Conservation (phyloP, 2,329 filamentous ascomycete genomes). For the Cordyceps farinosa region DNA sequence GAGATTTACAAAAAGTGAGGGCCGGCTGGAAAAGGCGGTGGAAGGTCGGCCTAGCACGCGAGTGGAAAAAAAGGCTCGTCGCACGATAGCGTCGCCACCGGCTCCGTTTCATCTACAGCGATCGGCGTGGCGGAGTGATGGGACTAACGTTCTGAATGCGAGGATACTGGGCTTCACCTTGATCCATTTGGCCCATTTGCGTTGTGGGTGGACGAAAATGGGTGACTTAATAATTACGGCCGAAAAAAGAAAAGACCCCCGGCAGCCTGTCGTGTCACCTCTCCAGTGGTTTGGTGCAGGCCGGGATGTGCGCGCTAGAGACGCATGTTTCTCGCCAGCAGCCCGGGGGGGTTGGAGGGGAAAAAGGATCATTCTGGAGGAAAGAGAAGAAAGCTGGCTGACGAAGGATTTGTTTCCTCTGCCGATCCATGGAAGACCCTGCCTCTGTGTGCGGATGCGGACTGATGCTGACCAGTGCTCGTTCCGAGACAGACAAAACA, state of each 20-base stretch:
- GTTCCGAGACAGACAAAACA: too few relatives aligned
- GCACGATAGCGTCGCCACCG: background rate
- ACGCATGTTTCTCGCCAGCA: slow-evolving; percentile 1
- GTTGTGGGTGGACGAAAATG: too few relatives aligned
- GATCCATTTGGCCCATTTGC: too few relatives aligned
- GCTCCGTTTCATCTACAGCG: slow-evolving; percentile 8
- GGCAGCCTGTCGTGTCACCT: too few relatives aligned
- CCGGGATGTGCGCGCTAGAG: background rate
- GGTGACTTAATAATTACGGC: too few relatives aligned
- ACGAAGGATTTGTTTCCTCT: too few relatives aligned
- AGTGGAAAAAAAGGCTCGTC: background rate
- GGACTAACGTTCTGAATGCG: background rate
- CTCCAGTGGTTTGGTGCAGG: background rate
- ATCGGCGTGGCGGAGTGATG: background rate
- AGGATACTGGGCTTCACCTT: background rate
- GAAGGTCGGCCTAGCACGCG: background rate
- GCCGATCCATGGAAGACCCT: too few relatives aligned
- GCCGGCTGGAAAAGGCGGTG: background rate
- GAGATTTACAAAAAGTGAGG: too few relatives aligned
- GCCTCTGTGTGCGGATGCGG: too few relatives aligned
- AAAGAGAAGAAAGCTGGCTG: too few relatives aligned
- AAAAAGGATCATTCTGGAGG: background rate
- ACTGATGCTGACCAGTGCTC: too few relatives aligned
- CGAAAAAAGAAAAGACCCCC: too few relatives aligned
- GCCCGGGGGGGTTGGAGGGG: background rate